phyloP scores from a whole-genome alignment of 2,329 filamentous ascomycete genomes.

The Fusarium oxysporum region DNA sequence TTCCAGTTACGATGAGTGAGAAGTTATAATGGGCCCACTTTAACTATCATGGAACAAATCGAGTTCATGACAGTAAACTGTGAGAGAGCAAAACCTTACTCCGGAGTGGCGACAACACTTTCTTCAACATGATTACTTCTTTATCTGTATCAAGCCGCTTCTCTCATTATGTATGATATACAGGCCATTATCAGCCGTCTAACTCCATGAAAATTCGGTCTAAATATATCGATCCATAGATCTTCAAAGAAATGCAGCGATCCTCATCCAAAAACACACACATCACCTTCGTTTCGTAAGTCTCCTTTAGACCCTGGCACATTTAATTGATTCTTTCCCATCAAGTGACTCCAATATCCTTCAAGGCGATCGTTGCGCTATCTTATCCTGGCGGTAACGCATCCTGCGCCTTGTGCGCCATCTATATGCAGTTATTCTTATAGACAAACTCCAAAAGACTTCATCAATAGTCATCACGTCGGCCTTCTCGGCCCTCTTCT shows the following conservation, averaged over 20 bases:
- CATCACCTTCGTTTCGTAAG: conserved; percentile 25
- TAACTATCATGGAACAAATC: neutral
- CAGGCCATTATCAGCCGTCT: conserved; percentile 27
- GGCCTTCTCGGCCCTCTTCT: conserved; percentile 52
- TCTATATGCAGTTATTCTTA: conserved; percentile 55
- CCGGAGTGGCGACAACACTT: neutral
- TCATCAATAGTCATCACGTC: conserved; percentile 44
- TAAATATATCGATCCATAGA: conserved; percentile 33
- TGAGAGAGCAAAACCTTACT: neutral
- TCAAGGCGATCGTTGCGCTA: conserved; percentile 10
- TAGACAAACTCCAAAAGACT: conserved; percentile 40
- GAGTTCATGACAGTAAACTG: neutral
- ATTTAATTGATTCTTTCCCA: conserved; percentile 11
- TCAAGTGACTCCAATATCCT: conserved; percentile 23
- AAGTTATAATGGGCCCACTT: conserved; percentile 25
- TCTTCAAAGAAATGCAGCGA: conserved; percentile 16
- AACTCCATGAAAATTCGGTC: conserved; percentile 36
- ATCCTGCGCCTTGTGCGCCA: conserved; percentile 40
- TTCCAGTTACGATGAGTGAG: neutral
- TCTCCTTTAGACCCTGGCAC: conserved; percentile 1
- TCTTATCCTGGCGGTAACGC: conserved; percentile 35
- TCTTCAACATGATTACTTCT: neutral
- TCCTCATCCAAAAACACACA: conserved; percentile 21
- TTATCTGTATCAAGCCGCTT: conserved; percentile 6
- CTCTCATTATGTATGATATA: conserved; percentile 33